Base-by-base conservation (phyloP, 805 yeast species). In the Zygoascus ofunaensis region DNA sequence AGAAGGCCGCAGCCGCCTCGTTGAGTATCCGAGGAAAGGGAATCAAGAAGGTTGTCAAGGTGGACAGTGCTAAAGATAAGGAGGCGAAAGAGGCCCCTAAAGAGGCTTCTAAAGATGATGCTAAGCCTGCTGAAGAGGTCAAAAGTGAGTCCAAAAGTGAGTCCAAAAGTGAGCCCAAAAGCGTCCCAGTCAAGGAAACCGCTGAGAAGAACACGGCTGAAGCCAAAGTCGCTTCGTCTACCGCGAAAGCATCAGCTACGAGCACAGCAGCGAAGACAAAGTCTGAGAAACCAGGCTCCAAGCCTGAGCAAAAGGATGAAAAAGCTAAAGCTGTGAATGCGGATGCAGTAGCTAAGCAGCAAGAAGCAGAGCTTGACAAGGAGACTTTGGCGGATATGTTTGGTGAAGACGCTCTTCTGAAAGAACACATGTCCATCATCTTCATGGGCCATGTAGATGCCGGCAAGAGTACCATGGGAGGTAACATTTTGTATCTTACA, bases 371-470 rank as follows among this genome's bases (percentile, higher is more conserved):
- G 57, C 73, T 89, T 46, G 96, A 90, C 62, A 84, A 84, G 59
- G 92, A 82, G 55, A 77, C 89, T 52, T 87, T 92, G 52, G 80
- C 77, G 47, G 98, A 94, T 58, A 69, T 92, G 84, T 92, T 86
- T 60, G 97, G 96, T 52, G 95, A 95, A 59, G 57, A 50, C 34
- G 55, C 50, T 41, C 58, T 50, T 21, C 42, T 58, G 43, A 92
- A 92, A 66, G 98, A 90, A 64, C 98, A 92, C 69, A 77, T 92
- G 63, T 89, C 97, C 17, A 82, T 92, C 56, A 87, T 92, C 55
- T 92, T 92, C 69, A 92, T 92, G 97, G 99, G 99, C 57, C 99
- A 92, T 63, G 99, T 92, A 55, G 98, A 92, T 74, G 98, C 98
- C 30, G 98, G 99, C 64, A 92, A 92, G 68, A 87, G 96, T 42